These are phyloP conservation scores for Phalaenopsis aphrodite DNA, from an alignment of 106 monocot genomes.

Conservation along the genomic window DNA sequence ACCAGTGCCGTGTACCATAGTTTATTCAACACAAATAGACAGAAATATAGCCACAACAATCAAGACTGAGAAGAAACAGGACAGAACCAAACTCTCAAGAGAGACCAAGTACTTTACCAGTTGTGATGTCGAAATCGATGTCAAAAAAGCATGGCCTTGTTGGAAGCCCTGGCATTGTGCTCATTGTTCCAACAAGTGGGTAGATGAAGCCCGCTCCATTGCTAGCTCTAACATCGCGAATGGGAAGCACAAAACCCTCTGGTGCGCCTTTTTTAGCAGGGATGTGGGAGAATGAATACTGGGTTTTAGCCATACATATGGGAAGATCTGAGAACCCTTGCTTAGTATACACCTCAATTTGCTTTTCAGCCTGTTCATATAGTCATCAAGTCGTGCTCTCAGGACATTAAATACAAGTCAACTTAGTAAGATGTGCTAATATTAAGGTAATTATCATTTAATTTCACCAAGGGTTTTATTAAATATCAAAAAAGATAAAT, in stretches of 20 bases:
- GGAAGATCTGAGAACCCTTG: conserved; percentile 88
- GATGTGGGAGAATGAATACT: conserved; percentile 87
- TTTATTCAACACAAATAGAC: too few relatives aligned
- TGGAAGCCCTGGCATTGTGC: conserved; percentile 98
- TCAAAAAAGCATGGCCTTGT: conserved; percentile 98
- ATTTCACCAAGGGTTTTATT: too few relatives aligned
- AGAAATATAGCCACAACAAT: neutral
- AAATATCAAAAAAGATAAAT: too few relatives aligned
- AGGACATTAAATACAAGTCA: neutral
- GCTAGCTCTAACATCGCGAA: conserved; percentile 89
- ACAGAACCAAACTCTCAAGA: conserved; percentile 29
- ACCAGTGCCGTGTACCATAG: too few relatives aligned
- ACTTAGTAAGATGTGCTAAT: too few relatives aligned
- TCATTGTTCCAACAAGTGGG: conserved; percentile 83
- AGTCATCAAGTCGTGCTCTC: neutral
- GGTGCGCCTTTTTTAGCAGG: conserved; percentile 91
- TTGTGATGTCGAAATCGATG: conserved; percentile 74
- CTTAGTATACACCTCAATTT: conserved; percentile 82
- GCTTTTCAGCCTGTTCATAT: conserved; percentile 67
- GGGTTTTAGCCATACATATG: conserved; percentile 98
- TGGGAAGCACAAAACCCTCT: conserved; percentile 71
- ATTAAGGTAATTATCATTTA: too few relatives aligned
- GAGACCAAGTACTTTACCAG: conserved; percentile 82
- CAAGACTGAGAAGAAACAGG: neutral
- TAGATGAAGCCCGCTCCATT: conserved; percentile 98